These are phyloP conservation scores for Colletotrichum sp. DNA, from an alignment of 2,329 filamentous ascomycete genomes.

Conservation along the genomic window DNA sequence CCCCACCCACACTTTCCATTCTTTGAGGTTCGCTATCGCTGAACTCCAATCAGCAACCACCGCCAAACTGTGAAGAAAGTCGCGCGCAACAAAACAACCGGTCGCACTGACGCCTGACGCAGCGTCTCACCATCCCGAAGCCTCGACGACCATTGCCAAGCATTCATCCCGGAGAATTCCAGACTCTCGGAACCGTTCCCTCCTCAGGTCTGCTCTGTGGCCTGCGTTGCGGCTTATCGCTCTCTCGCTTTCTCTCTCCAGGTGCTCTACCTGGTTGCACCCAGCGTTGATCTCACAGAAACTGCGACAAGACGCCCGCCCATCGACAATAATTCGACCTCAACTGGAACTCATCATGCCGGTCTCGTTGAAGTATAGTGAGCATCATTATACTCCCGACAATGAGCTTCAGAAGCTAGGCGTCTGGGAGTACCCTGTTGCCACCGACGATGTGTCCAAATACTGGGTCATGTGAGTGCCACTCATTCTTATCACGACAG, in stretches of 20 bases:
- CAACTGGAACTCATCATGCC: neutral
- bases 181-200: neutral
- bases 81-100: neutral
- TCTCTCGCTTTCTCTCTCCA: neutral
- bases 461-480: constrained; percentile 42
- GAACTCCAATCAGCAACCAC: neutral
- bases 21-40: neutral
- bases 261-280: neutral
- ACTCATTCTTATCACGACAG: neutral
- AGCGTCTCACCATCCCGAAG: neutral
- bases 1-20: neutral
- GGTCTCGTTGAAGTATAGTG: constrained; percentile 30
- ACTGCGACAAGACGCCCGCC: neutral
- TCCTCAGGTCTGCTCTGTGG: neutral
- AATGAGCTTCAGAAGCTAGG: constrained; percentile 49
- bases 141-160: neutral
- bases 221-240: neutral
- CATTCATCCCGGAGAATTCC: neutral
- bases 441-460: constrained; percentile 20
- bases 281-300: neutral
- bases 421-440: constrained; percentile 43
- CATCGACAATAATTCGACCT: neutral
- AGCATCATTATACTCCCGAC: constrained; percentile 40
- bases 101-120: neutral
- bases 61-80: neutral